phyloP scores from a whole-genome alignment of 1,139 yeast genomes.

The Lodderomyces oxycetoniae region DNA sequence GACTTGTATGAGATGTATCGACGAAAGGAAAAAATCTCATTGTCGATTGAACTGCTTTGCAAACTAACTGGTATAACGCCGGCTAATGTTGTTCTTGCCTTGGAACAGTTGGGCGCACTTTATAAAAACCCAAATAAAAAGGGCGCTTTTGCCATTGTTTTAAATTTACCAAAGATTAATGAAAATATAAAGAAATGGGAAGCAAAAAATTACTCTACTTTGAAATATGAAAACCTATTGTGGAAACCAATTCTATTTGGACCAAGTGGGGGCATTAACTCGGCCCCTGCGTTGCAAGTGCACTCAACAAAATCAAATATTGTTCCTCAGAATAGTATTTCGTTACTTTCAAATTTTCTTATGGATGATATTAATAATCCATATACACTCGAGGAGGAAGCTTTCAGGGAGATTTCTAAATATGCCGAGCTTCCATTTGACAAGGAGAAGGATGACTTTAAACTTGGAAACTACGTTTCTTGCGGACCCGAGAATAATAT shows the following conservation, averaged over 20 bases:
- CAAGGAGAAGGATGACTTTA: neutral
- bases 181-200: conserved; percentile 50
- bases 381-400: conserved; percentile 51
- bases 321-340: conserved; percentile 43
- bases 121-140: conserved; percentile 37
- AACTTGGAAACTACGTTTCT: conserved; percentile 6
- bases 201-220: conserved; percentile 46
- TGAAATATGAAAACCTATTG: conserved; percentile 50
- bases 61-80: conserved; percentile 79
- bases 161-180: conserved; percentile 46
- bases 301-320: conserved; percentile 2
- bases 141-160: conserved; percentile 48
- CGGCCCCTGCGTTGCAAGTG: conserved; percentile 38
- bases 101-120: conserved; percentile 70
- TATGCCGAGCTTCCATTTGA: too few species aligned
- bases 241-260: conserved; percentile 87
- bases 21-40: conserved; percentile 24
- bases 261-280: conserved; percentile 74
- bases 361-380: conserved; percentile 64
- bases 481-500: neutral
- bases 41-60: conserved; percentile 48
- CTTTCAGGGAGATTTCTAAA: conserved; percentile 37
- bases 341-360: conserved; percentile 51
- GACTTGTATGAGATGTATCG: conserved; percentile 27
- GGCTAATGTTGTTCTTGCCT: conserved; percentile 81